Evolutionary conservation across 129 eudicot species (phyloP).

Genomic region (Logfia minima): DNA sequence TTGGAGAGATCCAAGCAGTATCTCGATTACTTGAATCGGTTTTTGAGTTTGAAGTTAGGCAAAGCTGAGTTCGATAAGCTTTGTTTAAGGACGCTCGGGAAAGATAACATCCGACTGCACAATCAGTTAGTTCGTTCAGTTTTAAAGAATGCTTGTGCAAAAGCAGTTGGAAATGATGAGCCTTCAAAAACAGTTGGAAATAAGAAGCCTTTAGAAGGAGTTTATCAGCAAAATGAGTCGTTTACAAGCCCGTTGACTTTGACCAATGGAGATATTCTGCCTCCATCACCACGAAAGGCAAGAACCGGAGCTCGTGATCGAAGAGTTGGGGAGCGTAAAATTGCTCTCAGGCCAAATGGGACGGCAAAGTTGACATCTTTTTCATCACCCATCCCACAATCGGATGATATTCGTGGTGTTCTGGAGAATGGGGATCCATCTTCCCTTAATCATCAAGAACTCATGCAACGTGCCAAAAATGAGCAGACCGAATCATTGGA

Average conservation of each 20-base stretch:
- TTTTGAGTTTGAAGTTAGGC: conserved; percentile 64
- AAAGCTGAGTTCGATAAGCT: conserved; percentile 76
- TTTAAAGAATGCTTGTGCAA: conserved; percentile 67
- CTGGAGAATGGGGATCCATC: conserved; percentile 57
- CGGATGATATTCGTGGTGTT: conserved; percentile 35
- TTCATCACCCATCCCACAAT: conserved; percentile 34
- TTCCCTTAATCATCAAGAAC: conserved; percentile 53
- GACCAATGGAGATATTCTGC: conserved; percentile 65
- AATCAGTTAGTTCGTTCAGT: conserved; percentile 74
- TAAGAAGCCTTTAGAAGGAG: conserved; percentile 44
- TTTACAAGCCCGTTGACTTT: conserved; percentile 45
- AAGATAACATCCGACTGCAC: conserved; percentile 78
- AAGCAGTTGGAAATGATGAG: conserved; percentile 25
- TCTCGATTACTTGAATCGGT: conserved; percentile 55
- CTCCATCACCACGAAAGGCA: conserved; percentile 62
- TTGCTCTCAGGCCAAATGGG: conserved; percentile 62
- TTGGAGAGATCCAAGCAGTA: conserved; percentile 77
- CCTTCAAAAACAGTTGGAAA: conserved; percentile 33
- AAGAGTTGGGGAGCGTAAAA: conserved; percentile 54
- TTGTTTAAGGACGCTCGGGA: conserved; percentile 71
- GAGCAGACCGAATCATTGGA: conserved; percentile 40
- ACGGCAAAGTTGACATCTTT: conserved; percentile 37
- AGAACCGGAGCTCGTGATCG: conserved; percentile 62
- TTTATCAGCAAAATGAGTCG: conserved; percentile 48
- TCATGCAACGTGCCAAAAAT: conserved; percentile 37